phyloP scores from a whole-genome alignment of 2,329 filamentous ascomycete species.

The Fusarium robinianum region DNA sequence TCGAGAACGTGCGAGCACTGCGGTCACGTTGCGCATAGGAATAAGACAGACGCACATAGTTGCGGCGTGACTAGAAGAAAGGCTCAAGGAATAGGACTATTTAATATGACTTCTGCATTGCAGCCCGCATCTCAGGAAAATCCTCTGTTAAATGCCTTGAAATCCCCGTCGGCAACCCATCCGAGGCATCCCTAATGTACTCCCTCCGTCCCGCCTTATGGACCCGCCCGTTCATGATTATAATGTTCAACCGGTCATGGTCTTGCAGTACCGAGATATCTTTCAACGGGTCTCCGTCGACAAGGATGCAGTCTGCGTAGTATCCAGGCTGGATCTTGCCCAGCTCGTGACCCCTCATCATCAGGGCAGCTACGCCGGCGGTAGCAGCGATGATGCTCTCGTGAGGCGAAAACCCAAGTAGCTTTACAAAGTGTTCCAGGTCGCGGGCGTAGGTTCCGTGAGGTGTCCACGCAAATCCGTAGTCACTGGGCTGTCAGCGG shows the following conservation, averaged over 20 bases:
- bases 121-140: slow-evolving; percentile 1
- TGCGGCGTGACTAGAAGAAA: no score
- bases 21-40: no score
- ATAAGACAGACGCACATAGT: no score
- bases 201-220: slow-evolving; percentile 6
- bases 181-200: background rate
- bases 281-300: slow-evolving; percentile 10
- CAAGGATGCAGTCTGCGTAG: slow-evolving; percentile 12
- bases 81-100: no score
- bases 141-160: background rate
- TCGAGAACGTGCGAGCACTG: no score
- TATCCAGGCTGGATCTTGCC: slow-evolving; percentile 14
- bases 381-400: slow-evolving; percentile 13
- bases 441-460: slow-evolving; percentile 18
- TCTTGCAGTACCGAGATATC: slow-evolving; percentile 9
- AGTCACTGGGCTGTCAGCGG: slow-evolving; percentile 8
- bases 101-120: slow-evolving; percentile 7
- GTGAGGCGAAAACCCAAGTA: slow-evolving; percentile 9
- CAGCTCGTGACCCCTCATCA: slow-evolving; percentile 10
- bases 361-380: slow-evolving; percentile 4
- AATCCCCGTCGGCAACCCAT: background rate
- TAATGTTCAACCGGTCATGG: slow-evolving; percentile 6
- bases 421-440: slow-evolving; percentile 25
- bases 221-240: slow-evolving; percentile 8
- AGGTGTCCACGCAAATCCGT: slow-evolving; percentile 15